Base-by-base conservation (phyloP, 2,329 filamentous ascomycete genomes). In the Aspergillus caelatus region DNA sequence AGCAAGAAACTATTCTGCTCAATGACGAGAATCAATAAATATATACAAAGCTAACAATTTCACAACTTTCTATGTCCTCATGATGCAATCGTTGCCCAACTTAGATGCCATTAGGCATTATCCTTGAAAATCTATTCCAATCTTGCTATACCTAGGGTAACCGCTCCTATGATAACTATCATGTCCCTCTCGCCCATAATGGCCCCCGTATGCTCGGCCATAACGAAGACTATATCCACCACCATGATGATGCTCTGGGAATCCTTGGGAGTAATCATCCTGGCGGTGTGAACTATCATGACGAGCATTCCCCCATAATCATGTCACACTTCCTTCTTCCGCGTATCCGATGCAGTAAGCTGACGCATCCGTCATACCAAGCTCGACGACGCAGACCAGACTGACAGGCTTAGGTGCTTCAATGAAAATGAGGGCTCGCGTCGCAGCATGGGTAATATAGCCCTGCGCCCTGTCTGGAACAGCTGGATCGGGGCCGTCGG, bases 391-490 rank as follows among this genome's bases (percentile, higher is more conserved):
- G n/a, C n/a, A n/a, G n/a, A n/a, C n/a, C n/a, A n/a, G n/a, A n/a
- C n/a, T n/a, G n/a, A n/a, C 34, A 10, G 43, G 54, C 7, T 39
- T 34, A 8, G 28, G 45, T 2, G 60, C 60, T 11, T 62, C 43
- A 16, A 62, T 62, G 16, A 57, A 55, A 30, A 62, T 48, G 9
- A 53, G 26, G 12, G 53, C 41, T 8, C 60, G 53, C n/a, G 60
- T 57, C 30, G 60, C 52, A 26, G 48, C 46, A 21, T 45, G 28
- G n/a, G 45, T 21, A 11, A 43, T 34, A 30, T 58, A 58, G 16
- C 21, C n/a, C 53, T 56, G 32, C n/a, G 53, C 16, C 5, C 28
- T 21, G 16, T 50, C 46, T 4, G 46, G 46, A 3, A 23, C 46
- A 11, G 26, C 48, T 1, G 26, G 48, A 30, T 21, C 11, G 8